A percentile compares a stretch with the other conserved stretches of the same genome.
phyloP scores from a whole-genome alignment of 345 rosid genomes.

The Corchorus olitorius region DNA sequence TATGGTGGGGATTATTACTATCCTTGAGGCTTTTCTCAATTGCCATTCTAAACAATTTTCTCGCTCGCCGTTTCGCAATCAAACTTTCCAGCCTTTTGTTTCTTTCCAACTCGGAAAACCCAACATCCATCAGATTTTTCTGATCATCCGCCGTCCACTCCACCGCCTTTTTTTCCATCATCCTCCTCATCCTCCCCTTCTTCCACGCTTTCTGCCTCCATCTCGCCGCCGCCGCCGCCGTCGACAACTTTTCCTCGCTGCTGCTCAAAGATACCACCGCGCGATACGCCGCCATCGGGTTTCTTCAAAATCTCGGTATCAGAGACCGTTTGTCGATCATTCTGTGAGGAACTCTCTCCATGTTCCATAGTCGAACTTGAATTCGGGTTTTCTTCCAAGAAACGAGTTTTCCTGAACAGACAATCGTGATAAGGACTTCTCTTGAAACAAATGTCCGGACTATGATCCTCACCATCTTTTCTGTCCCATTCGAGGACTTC shows the following conservation, averaged over 20 bases:
- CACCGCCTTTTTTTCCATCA: slow-evolving; percentile 42
- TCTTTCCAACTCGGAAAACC: slow-evolving; percentile 79
- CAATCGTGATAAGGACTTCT: slow-evolving; percentile 26
- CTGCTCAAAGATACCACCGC: slow-evolving; percentile 12
- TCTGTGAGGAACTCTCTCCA: slow-evolving; percentile 21
- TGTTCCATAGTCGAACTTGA: not conserved
- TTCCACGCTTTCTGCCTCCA: slow-evolving; percentile 43
- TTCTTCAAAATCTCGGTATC: slow-evolving; percentile 15
- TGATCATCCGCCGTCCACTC: slow-evolving; percentile 86
- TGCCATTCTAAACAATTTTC: slow-evolving; percentile 50
- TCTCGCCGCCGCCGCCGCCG: slow-evolving; percentile 30
- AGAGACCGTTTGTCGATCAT: not conserved
- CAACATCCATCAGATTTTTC: slow-evolving; percentile 85
- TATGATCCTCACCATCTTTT: slow-evolving; percentile 22
- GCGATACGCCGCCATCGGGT: slow-evolving; percentile 4
- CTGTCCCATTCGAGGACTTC: slow-evolving; percentile 40
- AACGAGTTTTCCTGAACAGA: slow-evolving; percentile 24
- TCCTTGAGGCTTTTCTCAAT: slow-evolving; percentile 44
- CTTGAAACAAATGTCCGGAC: slow-evolving; percentile 19
- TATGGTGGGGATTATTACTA: slow-evolving; percentile 25
- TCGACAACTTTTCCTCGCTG: slow-evolving; percentile 22
- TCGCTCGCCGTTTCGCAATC: slow-evolving; percentile 66
- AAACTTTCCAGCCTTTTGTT: slow-evolving; percentile 78
- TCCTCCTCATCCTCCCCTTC: slow-evolving; percentile 44
- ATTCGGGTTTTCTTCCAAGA: slow-evolving; percentile 27